Evolutionary conservation across 2,329 filamentous ascomycete species (phyloP), one percentile per base, ranked within the genome.

Genomic region (Eurotiales sp.): DNA sequence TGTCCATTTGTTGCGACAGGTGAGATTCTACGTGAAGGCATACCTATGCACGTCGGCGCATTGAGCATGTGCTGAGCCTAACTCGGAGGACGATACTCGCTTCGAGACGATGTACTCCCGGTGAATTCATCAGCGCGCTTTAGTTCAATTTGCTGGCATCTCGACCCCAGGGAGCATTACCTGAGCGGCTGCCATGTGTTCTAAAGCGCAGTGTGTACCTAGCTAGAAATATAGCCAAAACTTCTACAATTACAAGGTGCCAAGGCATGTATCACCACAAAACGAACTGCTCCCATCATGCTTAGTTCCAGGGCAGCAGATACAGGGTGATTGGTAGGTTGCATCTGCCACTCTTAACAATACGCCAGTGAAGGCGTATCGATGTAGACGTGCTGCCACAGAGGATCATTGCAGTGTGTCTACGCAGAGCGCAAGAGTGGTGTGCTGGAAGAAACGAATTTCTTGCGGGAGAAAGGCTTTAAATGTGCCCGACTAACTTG

Each of bases 241-340:
- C 21, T 8, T 40, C 6, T 44, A 39, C 37, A 39, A 36, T 52
- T 49, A 40, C 34, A 48, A 15, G 53, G 25, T 41, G 56, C 55
- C 58, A 53, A 58, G 61, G 58, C 66, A 70, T 88, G 84, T 88
- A 81, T 83, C 84, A 80, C 84, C 83, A 66, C 83, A 84, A n/a
- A 88, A 77, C 86, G 86, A 90, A 86, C 86, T 78, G 84, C 86
- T 74, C 84, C 84, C 83, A 81, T 88, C 86, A 89, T 77, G 77
- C 66, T 55, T 60, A 62, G 72, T 84, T 90, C 86, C 80, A 87
- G 84, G 84, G 86, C 84, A 88, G 86, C 85, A 90, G 86, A 90
- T 90, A 90, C 86, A 85, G 84, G 84, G 82, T 78, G 85, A 81
- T 70, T 65, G 61, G 61, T 71, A 81, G 70, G 73, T n/a, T n/a